Evolutionary conservation across 1,139 yeast genomes (phyloP).

Genomic region (Debaryomyces coudertii): DNA sequence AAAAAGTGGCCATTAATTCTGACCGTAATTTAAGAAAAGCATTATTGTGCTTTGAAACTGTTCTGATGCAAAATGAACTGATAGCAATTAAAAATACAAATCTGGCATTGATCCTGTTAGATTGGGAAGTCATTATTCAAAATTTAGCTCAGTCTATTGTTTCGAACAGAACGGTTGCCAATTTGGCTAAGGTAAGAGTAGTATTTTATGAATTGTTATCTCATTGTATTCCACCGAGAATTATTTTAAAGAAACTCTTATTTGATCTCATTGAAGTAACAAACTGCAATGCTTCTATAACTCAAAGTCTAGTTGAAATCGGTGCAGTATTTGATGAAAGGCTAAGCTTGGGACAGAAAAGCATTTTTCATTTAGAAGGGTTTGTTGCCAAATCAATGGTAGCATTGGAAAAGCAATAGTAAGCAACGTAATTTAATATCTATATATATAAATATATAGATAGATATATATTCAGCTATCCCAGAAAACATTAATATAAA

Average conservation of each 20-base stretch:
- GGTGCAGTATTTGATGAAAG: constrained; percentile 87
- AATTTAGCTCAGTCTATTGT: constrained; percentile 64
- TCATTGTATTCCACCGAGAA: constrained; percentile 89
- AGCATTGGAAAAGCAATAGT: constrained; percentile 31
- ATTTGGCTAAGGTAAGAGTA: constrained; percentile 72
- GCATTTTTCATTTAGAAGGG: constrained; percentile 94
- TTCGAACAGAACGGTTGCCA: constrained; percentile 68
- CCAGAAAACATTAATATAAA: background rate
- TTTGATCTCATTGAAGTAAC: constrained; percentile 54
- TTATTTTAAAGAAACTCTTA: constrained; percentile 69
- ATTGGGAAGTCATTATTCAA: constrained; percentile 83
- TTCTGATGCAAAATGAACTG: constrained; percentile 72
- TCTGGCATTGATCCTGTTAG: constrained; percentile 54
- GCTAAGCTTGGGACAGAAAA: constrained; percentile 80
- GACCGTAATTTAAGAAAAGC: constrained; percentile 80
- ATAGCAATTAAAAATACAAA: constrained; percentile 38
- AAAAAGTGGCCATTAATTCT: constrained; percentile 56
- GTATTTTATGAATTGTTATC: constrained; percentile 82
- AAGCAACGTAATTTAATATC: background rate
- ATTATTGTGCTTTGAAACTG: constrained; percentile 78
- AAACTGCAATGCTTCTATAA: constrained; percentile 39
- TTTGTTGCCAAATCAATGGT: constrained; percentile 89
- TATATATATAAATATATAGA: background rate
- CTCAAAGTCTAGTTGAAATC: constrained; percentile 57
- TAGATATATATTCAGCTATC: background rate